Percentiles rank a stretch among this genome's conserved stretches.
phyloP scores from a whole-genome alignment of 2,329 filamentous ascomycete species.

The Cadophora malorum region DNA sequence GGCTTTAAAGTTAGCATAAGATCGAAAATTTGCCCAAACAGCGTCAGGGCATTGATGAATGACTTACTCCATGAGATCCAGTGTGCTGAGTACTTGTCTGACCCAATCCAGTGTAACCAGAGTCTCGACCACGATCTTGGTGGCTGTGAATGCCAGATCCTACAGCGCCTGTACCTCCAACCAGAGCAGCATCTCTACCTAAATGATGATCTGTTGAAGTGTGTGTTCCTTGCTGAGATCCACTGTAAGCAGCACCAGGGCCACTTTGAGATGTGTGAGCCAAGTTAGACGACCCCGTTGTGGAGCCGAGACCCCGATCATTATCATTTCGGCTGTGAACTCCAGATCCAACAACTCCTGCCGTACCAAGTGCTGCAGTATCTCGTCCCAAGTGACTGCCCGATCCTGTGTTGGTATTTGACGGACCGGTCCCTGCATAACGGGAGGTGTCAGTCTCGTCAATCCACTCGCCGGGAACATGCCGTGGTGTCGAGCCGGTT shows the following conservation, averaged over 20 bases:
- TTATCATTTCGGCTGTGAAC: constrained; percentile 37
- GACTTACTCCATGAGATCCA: constrained; percentile 12
- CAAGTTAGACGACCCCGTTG: constrained; percentile 3
- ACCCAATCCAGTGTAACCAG: constrained; percentile 12
- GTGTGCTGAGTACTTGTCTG: neutral
- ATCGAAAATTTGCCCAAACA: neutral
- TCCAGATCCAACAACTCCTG: constrained; percentile 30
- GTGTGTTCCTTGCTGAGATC: neutral
- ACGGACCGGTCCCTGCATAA: neutral
- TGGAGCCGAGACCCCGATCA: constrained; percentile 5
- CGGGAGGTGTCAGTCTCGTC: constrained; percentile 19
- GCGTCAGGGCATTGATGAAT: neutral
- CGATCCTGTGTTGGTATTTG: constrained; percentile 33
- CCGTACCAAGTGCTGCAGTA: constrained; percentile 28
- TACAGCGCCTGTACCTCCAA: constrained; percentile 25
- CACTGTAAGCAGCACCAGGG: neutral
- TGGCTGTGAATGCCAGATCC: constrained; percentile 33
- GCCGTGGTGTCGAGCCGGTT: neutral
- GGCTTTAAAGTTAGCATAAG: constrained; percentile 35
- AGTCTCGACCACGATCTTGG: constrained; percentile 24
- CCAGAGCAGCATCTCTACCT: constrained; percentile 31
- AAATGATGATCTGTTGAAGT: constrained; percentile 25
- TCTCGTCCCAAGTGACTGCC: constrained; percentile 28
- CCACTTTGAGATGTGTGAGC: constrained; percentile 16
- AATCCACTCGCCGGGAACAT: constrained; percentile 20